phyloP scores from a whole-genome alignment of 352 stramenopile genomes.

The Globisporangium heterothallicum region DNA sequence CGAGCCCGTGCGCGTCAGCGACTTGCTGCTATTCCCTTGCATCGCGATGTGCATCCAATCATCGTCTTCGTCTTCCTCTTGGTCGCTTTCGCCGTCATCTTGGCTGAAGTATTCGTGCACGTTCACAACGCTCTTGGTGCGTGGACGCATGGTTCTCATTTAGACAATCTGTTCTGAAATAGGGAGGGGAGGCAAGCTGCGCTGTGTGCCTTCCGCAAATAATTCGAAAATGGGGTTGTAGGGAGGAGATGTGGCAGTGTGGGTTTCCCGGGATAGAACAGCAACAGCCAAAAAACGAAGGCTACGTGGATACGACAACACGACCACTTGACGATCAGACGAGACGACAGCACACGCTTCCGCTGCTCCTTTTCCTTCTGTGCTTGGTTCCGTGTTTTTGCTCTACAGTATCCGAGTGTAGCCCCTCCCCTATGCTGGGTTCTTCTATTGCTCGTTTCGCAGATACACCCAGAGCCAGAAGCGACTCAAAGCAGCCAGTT shows the following conservation, averaged over 20 bases:
- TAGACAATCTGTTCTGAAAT: background rate
- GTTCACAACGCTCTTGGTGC: constrained; percentile 68
- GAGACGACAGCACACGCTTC: background rate
- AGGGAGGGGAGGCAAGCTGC: background rate
- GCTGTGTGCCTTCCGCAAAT: background rate
- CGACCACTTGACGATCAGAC: constrained; percentile 6
- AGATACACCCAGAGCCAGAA: background rate
- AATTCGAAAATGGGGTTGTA: background rate
- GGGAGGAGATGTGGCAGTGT: too few species aligned
- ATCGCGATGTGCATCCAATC: constrained; percentile 47
- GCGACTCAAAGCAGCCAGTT: constrained; percentile 11
- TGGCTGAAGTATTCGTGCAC: constrained; percentile 70
- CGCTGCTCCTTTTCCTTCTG: constrained; percentile 1
- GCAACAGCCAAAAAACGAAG: too few species aligned
- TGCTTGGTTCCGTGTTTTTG: background rate
- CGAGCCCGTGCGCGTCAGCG: constrained; percentile 8
- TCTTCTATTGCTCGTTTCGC: background rate
- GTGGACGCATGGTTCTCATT: constrained; percentile 46
- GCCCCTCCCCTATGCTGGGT: background rate
- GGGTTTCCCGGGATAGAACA: too few species aligned
- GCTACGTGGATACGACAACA: constrained; percentile 3
- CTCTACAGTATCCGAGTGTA: background rate
- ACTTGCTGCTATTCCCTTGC: constrained; percentile 10
- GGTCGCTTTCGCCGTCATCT: constrained; percentile 37
- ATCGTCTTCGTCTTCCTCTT: constrained; percentile 40